Evolutionary conservation across 108 stramenopile genomes (phyloP), one percentile per base, ranked within the genome.

Genomic region (Conticribra weissflogii): DNA sequence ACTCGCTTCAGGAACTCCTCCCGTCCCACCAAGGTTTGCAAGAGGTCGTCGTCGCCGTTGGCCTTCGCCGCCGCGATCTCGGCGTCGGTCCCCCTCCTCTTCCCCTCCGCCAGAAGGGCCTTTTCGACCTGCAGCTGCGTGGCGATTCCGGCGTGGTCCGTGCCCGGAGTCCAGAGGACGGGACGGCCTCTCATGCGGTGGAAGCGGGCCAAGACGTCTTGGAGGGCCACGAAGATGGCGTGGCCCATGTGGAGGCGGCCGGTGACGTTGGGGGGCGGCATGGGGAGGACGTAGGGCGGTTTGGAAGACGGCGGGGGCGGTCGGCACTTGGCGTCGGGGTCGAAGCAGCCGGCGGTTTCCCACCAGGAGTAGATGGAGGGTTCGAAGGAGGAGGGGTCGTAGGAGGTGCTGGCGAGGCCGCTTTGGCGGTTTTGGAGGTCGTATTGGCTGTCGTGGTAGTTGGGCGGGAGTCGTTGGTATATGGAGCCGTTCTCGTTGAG

Each of bases 251-350:
- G 99, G 27, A 99, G 80, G n/a, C 97, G 79, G 18, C 99, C 99
- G 19, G 99, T 99, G 16, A 99, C 98, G 72, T 99, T 99, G 23
- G 99, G 99, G 22, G 99, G 99, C 0, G 99, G 99, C 96, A 99
- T 96, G 55, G 95, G 95, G 2, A 93, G 56, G 0, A 93, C 91
- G 72, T 92, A 96, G 8, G 95, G 88, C 66, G 58, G 79, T 83
- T 5, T 48, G 32, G 21, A 25, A 14, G 31, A 71, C 19, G n/a
- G 33, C 32, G 4, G 29, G 22, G 8, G 44, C 63, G 8, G 54
- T 57, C 19, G 57, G 31, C 66, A 82, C 54, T 91, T 94, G 68
- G 93, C 85, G 63, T 91, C 90, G 18, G 94, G 94, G 32, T 84
- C 61, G 63, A 95, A 95, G 60, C 93, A 92, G 17, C 91, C 89